Base-by-base conservation (phyloP, 192 early-diverging fungal genomes). In the Gorgonomyces haynaldii region DNA sequence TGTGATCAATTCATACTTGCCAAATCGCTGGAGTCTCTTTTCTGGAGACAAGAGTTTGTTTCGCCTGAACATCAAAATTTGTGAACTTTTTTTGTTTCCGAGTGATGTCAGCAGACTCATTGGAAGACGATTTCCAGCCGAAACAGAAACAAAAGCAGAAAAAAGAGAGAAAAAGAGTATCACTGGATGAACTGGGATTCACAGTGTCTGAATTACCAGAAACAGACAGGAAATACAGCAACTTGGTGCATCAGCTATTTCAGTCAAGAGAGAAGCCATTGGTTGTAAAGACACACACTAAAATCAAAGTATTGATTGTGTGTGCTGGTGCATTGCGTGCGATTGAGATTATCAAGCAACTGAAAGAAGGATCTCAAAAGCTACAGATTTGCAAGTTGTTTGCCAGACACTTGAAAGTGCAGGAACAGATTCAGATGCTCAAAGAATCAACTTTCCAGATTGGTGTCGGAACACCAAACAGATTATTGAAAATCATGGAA, bases 401-500 rank as follows among this genome's bases (percentile, higher is more conserved):
- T 60, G 79, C 83, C 1, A 74, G 81, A 36, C 85, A 88, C 56
- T 56, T 88, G 58, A 88, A 88, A 52, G 56, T 85, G 1, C 46
- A 71, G 23, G 83, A 88, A 31, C 85, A 88, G 51, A 58, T 74
- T 9, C 50, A 67, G 37, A 62, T 69, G 31, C 54, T 83, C 37
- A 43, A 66, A 20, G 61, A 64, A 6, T 56, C 70, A 0, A 34
- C 54, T 0, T 62, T 76, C 34, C 76, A 76, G 47, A 55, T 88
- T 31, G 79, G 62, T 17, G 81, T 88, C 1, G 85, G 85, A 7
- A 84, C 85, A 4, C 74, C 85, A 9, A 69, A 69, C 48, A 65
- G 85, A 15, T 44, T 88, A 5, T 51, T 61, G 12, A 79, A 78
- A 43, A 52, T 88, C 36, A 42, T 84, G 12, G 56, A 68, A 15